phyloP scores from a whole-genome alignment of 1,139 yeast species.

The Scheffersomyces segobiensis region DNA sequence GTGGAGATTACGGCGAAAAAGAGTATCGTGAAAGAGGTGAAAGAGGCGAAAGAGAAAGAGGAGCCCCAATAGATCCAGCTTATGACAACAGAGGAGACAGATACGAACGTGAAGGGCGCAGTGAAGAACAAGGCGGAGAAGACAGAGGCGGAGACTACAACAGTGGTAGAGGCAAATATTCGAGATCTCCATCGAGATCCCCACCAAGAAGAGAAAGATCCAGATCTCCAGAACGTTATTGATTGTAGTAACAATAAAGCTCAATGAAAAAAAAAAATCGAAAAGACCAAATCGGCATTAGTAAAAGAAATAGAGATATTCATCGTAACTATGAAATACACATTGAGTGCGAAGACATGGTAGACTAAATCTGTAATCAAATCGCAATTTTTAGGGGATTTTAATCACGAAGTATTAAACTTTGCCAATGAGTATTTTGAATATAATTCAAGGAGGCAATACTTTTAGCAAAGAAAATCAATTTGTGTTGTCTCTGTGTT shows the following conservation, averaged over 20 bases:
- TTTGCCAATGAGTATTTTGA: too few species aligned
- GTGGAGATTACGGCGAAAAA: conserved; percentile 8
- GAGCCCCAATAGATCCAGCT: conserved; percentile 23
- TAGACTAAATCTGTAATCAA: background rate
- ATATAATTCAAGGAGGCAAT: too few species aligned
- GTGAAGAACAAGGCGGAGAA: conserved; percentile 10
- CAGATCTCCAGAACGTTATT: conserved; percentile 41
- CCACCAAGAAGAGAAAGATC: conserved; percentile 38
- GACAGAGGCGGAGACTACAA: conserved; percentile 10
- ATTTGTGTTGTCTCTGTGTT: too few species aligned
- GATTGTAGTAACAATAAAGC: conserved; percentile 1
- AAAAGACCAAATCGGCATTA: background rate
- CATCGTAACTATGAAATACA: background rate
- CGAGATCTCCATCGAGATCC: conserved; percentile 44
- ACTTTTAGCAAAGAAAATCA: too few species aligned
- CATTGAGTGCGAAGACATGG: background rate
- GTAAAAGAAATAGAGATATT: background rate
- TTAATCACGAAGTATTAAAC: too few species aligned
- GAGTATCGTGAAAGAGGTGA: conserved; percentile 15
- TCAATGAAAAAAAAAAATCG: background rate
- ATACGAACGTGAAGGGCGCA: conserved; percentile 13
- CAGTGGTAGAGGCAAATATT: conserved; percentile 30
- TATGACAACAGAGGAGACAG: conserved; percentile 18
- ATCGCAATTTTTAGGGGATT: too few species aligned
- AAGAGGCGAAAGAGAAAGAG: conserved; percentile 13